Conservation (phyloP, 441 rosid species). For the Populus tomentosa region DNA sequence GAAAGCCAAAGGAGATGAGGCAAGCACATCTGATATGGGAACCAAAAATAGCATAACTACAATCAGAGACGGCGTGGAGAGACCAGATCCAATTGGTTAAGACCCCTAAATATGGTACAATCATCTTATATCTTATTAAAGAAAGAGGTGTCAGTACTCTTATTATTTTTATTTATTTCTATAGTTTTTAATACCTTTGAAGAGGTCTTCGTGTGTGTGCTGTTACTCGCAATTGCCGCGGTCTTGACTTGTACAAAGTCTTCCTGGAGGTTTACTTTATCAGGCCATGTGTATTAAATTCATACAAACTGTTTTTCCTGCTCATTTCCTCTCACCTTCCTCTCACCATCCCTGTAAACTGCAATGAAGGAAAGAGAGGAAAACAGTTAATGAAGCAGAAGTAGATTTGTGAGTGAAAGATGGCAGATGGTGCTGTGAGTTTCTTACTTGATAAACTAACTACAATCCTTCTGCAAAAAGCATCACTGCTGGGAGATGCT, state of each 20-base stretch:
- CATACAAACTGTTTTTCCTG: background rate
- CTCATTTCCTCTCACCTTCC: background rate
- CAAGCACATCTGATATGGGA: no score
- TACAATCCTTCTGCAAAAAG: slow-evolving; percentile 25
- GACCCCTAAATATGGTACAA: no score
- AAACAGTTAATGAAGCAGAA: background rate
- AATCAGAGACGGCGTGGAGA: no score
- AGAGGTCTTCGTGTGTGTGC: no score
- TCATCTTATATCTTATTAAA: no score
- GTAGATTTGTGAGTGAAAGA: background rate
- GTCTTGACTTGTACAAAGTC: background rate
- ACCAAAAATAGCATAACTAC: no score
- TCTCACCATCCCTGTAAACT: background rate
- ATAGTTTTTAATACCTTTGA: no score
- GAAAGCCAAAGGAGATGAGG: no score
- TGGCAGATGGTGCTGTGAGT: slow-evolving; percentile 54
- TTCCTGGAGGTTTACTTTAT: background rate
- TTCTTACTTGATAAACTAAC: slow-evolving; percentile 32
- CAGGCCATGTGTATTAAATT: background rate
- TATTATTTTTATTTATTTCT: no score
- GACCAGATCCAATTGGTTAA: no score
- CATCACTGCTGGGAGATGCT: slow-evolving; percentile 28
- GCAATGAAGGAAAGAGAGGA: background rate
- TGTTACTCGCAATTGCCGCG: no score
- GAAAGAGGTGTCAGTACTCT: no score